phyloP scores from a whole-genome alignment of 202 grass and related monocot species.

The Zizania palustris region DNA sequence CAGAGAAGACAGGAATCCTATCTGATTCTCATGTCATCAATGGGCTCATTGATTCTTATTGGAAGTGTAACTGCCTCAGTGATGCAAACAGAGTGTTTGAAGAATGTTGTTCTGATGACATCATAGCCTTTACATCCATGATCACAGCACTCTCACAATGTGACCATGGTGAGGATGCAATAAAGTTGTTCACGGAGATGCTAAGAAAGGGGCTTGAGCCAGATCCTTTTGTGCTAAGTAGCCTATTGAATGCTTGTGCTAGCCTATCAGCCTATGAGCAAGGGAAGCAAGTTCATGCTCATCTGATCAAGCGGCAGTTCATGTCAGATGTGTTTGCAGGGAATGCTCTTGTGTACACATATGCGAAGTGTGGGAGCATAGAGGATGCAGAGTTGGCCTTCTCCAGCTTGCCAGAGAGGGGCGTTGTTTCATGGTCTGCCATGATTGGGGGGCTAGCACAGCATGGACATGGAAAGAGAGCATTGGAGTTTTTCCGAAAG shows the following conservation, averaged over 20 bases:
- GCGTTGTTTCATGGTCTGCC: slow-evolving; percentile 92
- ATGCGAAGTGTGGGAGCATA: slow-evolving; percentile 89
- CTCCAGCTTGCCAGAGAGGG: slow-evolving; percentile 61
- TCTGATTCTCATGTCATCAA: slow-evolving; percentile 81
- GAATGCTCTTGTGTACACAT: slow-evolving; percentile 93
- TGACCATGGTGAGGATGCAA: slow-evolving; percentile 79
- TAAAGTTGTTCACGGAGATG: slow-evolving; percentile 79
- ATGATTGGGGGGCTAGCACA: slow-evolving; percentile 94
- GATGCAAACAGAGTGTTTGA: slow-evolving; percentile 65
- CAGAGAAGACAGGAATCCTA: slow-evolving; percentile 62
- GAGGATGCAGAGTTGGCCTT: slow-evolving; percentile 78
- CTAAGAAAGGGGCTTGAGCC: slow-evolving; percentile 64
- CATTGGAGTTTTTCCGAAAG: slow-evolving; percentile 66
- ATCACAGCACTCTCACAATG: slow-evolving; percentile 75
- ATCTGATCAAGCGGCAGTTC: slow-evolving; percentile 71
- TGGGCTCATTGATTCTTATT: slow-evolving; percentile 87
- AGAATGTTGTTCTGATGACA: slow-evolving; percentile 56
- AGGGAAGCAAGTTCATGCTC: slow-evolving; percentile 84
- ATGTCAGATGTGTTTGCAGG: slow-evolving; percentile 74
- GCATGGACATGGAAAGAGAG: slow-evolving; percentile 79
- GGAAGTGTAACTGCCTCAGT: slow-evolving; percentile 64
- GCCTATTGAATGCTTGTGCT: slow-evolving; percentile 81
- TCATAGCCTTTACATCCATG: slow-evolving; percentile 87
- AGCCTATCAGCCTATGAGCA: slow-evolving; percentile 90
- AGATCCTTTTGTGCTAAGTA: slow-evolving; percentile 85